Base-by-base conservation (phyloP, 106 monocot species). In the Narthecium ossifragum region DNA sequence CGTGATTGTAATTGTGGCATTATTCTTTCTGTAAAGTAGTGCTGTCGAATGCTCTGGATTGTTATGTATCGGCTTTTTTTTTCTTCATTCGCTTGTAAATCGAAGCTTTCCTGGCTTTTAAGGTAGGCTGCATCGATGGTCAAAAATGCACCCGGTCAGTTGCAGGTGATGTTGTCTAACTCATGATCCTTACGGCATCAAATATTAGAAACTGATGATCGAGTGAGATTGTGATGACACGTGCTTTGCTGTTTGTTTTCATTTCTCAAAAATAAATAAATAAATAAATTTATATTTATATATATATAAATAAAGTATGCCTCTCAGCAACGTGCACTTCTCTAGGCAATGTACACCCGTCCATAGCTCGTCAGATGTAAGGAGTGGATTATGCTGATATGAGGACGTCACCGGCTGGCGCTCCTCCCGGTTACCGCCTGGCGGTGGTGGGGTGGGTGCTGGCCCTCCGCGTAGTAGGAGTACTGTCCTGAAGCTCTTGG, bases 21-120 rank as follows among this genome's bases (percentile, higher is more conserved):
- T 26, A 73, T 73, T 73, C 66, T 73, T 73, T 73, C 46, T 73
- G 73, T 73, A 73, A 73, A 73, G 22, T 57, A 29, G 36, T 34
- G 30, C 60, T 48, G 32, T n/a, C n/a, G n/a, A n/a, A 27, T 52
- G 51, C 12, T 53, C 23, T 28, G 53, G 20, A 64, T 33, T 64
- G 33, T 28, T 38, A 53, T 52, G 8, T 25, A 34, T 40, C 17
- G 5, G 25, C 37, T 24, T 64, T 64, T 51, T 14, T 51, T 28
- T n/a, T 25, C 18, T 24, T 22, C 10, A 21, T 51, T 41, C 7
- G 3, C 10, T 41, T 5, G 2, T 25, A n/a, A n/a, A n/a, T 24
- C 15, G 28, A 6, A 45, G 14, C 29, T 61, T 9, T 29, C 4
- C 36, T 36, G 34, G 18, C 12, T 39, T 43, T 43, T 43, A 18